Conservation (phyloP, 495 filamentous ascomycete genomes). For the Aspergillus mulundensis region DNA sequence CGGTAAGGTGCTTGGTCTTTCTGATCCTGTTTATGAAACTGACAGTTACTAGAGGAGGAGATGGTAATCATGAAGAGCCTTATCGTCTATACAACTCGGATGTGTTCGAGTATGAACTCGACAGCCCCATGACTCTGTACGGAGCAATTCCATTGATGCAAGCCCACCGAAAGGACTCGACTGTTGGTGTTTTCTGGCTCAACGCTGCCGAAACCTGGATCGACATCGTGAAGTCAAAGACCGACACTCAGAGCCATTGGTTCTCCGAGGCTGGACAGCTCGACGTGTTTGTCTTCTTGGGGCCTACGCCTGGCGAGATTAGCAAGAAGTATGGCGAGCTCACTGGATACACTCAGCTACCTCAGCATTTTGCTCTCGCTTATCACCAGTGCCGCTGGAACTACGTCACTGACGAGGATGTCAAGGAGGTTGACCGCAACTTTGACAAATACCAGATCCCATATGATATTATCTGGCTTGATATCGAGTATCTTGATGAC, state of each 20-base stretch:
- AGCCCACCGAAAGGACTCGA: conserved; percentile 87
- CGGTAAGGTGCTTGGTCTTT: conserved; percentile 39
- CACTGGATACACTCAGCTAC: conserved; percentile 90
- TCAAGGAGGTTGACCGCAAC: conserved; percentile 91
- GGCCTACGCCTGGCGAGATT: conserved; percentile 76
- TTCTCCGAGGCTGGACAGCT: conserved; percentile 86
- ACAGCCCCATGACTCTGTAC: conserved; percentile 98
- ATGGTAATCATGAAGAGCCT: conserved; percentile 81
- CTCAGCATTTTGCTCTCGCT: conserved; percentile 83
- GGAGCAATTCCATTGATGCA: conserved; percentile 96
- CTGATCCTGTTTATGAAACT: conserved; percentile 10
- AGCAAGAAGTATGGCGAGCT: conserved; percentile 79
- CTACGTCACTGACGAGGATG: conserved; percentile 93
- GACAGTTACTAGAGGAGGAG: conserved; percentile 55
- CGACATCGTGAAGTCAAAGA: conserved; percentile 81
- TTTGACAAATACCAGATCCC: conserved; percentile 93
- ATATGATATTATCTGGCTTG: conserved; percentile 98
- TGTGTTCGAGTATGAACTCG: conserved; percentile 94
- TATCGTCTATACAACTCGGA: conserved; percentile 95
- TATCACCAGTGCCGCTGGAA: conserved; percentile 99
- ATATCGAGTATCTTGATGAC: conserved; percentile 92
- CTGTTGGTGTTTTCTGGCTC: conserved; percentile 97
- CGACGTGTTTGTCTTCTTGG: conserved; percentile 91
- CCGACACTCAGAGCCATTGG: conserved; percentile 89
- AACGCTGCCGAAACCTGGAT: conserved; percentile 98